These are phyloP conservation scores for Aspergillus egyptiacus DNA, from an alignment of 495 filamentous ascomycete genomes.

Conservation along the genomic window DNA sequence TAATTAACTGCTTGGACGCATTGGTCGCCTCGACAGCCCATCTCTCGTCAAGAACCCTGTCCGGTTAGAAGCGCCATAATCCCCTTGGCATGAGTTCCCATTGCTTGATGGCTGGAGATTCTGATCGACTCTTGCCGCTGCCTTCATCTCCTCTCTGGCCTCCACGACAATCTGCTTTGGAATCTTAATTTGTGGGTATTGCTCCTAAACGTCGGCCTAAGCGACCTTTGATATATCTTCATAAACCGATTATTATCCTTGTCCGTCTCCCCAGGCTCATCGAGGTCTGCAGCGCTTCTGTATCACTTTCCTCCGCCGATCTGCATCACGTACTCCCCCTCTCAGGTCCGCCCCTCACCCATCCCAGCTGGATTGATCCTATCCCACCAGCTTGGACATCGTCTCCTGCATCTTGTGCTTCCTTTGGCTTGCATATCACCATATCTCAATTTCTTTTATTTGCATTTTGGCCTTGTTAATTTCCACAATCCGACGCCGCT, in stretches of 20 bases:
- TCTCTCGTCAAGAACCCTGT: conserved; percentile 11
- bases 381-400: conserved; percentile 12
- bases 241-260: conserved; percentile 1
- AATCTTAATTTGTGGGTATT: conserved; percentile 13
- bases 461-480: neutral
- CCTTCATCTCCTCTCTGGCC: conserved; percentile 15
- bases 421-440: conserved; percentile 16
- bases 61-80: conserved; percentile 17
- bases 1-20: conserved; percentile 26
- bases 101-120: conserved; percentile 34
- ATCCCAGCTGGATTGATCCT: conserved; percentile 3
- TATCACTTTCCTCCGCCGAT: conserved; percentile 11
- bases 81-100: conserved; percentile 27
- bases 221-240: conserved; percentile 3
- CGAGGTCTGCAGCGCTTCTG: neutral
- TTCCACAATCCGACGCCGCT: neutral
- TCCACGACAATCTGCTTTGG: conserved; percentile 2
- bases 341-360: conserved; percentile 2
- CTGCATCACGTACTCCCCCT: conserved; percentile 10
- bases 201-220: neutral
- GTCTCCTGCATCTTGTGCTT: conserved; percentile 19
- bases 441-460: conserved; percentile 6
- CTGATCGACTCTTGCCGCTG: conserved; percentile 28
- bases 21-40: conserved; percentile 1
- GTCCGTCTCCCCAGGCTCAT: neutral